A percentile compares a stretch with the other conserved stretches of the same genome.
Evolutionary conservation across 805 yeast genomes (phyloP).

Genomic region (Candida mattraensis): DNA sequence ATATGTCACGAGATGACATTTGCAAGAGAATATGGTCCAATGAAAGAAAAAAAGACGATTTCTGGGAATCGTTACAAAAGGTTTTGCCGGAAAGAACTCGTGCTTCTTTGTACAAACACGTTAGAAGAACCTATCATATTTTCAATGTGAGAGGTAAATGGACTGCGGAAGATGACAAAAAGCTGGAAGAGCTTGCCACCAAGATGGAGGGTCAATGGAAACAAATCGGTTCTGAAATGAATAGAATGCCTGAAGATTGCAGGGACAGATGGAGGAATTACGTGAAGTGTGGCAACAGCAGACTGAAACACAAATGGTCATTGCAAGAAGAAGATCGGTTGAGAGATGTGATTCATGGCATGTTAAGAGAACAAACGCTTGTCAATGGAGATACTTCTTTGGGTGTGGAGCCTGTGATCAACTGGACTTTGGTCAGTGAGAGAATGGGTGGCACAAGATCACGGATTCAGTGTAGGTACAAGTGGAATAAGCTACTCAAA

Average conservation of each 20-base stretch:
- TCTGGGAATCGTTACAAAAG: conserved; percentile 81
- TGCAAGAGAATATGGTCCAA: conserved; percentile 87
- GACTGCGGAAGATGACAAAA: conserved; percentile 78
- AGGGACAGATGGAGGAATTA: conserved; percentile 96
- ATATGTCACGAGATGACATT: conserved; percentile 62
- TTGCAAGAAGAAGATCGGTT: conserved; percentile 76
- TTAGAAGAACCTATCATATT: conserved; percentile 83
- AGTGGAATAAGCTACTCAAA: conserved; percentile 82
- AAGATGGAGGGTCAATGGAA: conserved; percentile 87
- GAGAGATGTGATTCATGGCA: conserved; percentile 50
- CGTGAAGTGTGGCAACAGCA: conserved; percentile 80
- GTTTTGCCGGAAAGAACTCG: conserved; percentile 84
- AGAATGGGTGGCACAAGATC: conserved; percentile 86
- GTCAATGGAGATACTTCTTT: conserved; percentile 22
- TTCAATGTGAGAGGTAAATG: conserved; percentile 89
- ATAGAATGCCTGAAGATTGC: conserved; percentile 97
- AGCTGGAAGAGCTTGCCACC: conserved; percentile 59
- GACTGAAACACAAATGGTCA: conserved; percentile 79
- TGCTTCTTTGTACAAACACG: conserved; percentile 90
- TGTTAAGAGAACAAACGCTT: conserved; percentile 40
- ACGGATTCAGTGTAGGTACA: conserved; percentile 91
- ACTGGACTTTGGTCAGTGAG: conserved; percentile 93
- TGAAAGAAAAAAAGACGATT: conserved; percentile 80
- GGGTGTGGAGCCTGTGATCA: conserved; percentile 48
- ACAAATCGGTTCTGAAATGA: conserved; percentile 71